Evolutionary conservation across 2,329 filamentous ascomycete species (phyloP).

Genomic region (Aspergillus pseudoglaucus): DNA sequence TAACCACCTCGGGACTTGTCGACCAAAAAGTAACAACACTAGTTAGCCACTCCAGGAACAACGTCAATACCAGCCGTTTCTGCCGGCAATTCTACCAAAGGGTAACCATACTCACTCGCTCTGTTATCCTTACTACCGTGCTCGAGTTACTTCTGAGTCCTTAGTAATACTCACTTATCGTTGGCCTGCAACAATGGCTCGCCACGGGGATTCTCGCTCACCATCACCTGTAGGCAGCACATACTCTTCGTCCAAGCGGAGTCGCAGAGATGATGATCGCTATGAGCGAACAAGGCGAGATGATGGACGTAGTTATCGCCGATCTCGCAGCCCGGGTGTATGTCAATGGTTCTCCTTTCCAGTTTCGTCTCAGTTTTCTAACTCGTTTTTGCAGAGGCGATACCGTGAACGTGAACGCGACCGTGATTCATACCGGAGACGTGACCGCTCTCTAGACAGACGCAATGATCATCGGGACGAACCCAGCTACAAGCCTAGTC

Average conservation of each 20-base stretch:
- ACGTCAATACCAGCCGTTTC: background rate
- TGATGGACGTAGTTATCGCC: conserved; percentile 42
- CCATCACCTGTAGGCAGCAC: conserved; percentile 89
- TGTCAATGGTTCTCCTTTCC: conserved; percentile 10
- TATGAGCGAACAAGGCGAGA: conserved; percentile 48
- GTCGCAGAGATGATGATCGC: conserved; percentile 48
- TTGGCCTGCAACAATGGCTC: conserved; percentile 54
- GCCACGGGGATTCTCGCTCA: conserved; percentile 66
- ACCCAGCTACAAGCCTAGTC: conserved; percentile 54
- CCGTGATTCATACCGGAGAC: conserved; percentile 54
- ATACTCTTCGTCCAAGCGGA: conserved; percentile 63
- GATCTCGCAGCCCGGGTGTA: conserved; percentile 46
- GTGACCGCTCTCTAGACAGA: conserved; percentile 60
- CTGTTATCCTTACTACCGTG: conserved; percentile 12
- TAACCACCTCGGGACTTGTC: background rate
- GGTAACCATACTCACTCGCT: conserved; percentile 12
- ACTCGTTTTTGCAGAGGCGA: conserved; percentile 42
- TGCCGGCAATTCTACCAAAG: conserved; percentile 13
- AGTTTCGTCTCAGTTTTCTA: background rate
- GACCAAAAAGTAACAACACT: background rate
- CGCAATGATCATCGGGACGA: conserved; percentile 49
- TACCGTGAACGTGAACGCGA: conserved; percentile 50
- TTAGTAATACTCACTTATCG: conserved; percentile 45
- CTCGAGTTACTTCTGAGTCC: conserved; percentile 25
- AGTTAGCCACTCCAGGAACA: background rate